phyloP scores from a whole-genome alignment of 352 stramenopile genomes.

The Phytophthora tubulina region DNA sequence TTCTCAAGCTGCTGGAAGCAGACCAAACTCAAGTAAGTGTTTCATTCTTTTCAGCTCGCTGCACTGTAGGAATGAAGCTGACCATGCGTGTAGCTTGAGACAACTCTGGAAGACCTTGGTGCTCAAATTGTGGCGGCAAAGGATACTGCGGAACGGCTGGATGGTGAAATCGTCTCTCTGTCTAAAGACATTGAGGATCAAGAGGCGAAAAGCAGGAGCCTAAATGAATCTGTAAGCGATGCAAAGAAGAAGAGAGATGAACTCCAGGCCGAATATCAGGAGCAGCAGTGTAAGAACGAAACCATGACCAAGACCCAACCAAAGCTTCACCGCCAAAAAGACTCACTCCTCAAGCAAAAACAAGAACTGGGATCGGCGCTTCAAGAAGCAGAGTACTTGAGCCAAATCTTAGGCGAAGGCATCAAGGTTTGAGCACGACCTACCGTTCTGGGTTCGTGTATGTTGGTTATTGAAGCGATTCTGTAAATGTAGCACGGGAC shows the following conservation, averaged over 20 bases:
- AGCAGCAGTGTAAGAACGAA: constrained; percentile 34
- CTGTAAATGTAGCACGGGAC: constrained; percentile 33
- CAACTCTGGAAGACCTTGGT: constrained; percentile 27
- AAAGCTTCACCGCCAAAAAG: constrained; percentile 38
- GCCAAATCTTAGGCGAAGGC: constrained; percentile 36
- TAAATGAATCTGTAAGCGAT: constrained; percentile 18
- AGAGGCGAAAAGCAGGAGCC: constrained; percentile 23
- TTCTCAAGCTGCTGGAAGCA: constrained; percentile 32
- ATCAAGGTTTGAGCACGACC: constrained; percentile 39
- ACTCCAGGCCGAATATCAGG: constrained; percentile 26
- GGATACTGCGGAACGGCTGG: constrained; percentile 13
- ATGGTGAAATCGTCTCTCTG: constrained; percentile 31
- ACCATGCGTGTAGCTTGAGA: constrained; percentile 29
- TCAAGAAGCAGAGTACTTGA: constrained; percentile 35
- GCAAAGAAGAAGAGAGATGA: constrained; percentile 26
- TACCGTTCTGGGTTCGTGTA: neutral
- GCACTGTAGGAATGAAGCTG: constrained; percentile 1
- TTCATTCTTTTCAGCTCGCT: neutral
- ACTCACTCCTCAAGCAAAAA: constrained; percentile 35
- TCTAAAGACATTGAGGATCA: constrained; percentile 35
- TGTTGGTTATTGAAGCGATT: neutral
- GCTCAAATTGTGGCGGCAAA: constrained; percentile 29
- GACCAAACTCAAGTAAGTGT: constrained; percentile 43
- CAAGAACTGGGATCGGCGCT: constrained; percentile 21
- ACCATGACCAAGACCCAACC: constrained; percentile 24